Percentiles rank a stretch among this genome's conserved stretches.
phyloP scores from a whole-genome alignment of 2,329 filamentous ascomycete species.

The Thielaviopsis cerberus region DNA sequence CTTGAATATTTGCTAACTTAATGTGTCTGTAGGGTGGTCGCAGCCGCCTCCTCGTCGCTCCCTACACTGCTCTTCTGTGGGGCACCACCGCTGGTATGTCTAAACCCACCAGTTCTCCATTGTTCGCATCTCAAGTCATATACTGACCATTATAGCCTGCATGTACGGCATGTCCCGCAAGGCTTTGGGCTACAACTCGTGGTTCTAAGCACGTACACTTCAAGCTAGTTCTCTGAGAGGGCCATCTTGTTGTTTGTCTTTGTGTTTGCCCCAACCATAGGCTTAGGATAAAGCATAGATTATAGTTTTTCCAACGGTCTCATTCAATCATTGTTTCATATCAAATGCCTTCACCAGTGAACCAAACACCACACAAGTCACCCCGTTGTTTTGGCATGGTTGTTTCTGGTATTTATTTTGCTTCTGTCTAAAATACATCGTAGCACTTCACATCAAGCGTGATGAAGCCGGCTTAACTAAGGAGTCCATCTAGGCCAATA shows the following conservation, averaged over 20 bases:
- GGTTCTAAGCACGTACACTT: conserved; percentile 32
- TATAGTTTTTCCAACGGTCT: not conserved
- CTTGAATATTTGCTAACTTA: conserved; percentile 7
- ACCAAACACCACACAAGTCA: too few relatives aligned
- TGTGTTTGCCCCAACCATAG: not conserved
- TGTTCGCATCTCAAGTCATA: conserved; percentile 4
- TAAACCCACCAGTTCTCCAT: not conserved
- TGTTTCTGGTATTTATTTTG: not conserved
- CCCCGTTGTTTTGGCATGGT: not conserved
- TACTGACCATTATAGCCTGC: conserved; percentile 23
- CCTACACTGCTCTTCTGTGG: conserved; percentile 49
- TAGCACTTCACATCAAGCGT: not conserved
- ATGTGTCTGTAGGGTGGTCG: conserved; percentile 34
- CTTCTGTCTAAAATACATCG: conserved; percentile 13
- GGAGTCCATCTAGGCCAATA: not conserved
- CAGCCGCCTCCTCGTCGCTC: conserved; percentile 45
- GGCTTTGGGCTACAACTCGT: conserved; percentile 62
- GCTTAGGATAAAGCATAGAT: conserved; percentile 1
- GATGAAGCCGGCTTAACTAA: not conserved
- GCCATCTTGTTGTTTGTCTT: not conserved
- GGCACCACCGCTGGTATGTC: conserved; percentile 43
- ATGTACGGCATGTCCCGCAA: conserved; percentile 61
- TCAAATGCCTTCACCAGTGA: not conserved
- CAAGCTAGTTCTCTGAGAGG: not conserved
- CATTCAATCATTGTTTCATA: not conserved